Evolutionary conservation across 2,329 filamentous ascomycete genomes (phyloP).

Genomic region (Cordyceps pruinosa): DNA sequence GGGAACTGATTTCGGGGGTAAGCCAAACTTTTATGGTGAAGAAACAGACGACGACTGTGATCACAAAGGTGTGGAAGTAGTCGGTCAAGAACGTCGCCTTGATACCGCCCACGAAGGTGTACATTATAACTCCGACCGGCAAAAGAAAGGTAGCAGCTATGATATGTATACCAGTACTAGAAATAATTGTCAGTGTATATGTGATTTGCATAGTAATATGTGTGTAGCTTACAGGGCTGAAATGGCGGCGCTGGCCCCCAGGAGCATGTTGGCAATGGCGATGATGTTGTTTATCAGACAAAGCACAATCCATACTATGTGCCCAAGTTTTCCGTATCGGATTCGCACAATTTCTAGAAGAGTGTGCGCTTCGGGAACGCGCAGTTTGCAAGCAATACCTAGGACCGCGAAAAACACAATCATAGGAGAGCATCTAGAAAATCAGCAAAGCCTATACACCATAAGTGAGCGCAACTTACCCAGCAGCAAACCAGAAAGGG

Average conservation of each 20-base stretch:
- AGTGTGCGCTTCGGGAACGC: slow-evolving; percentile 48
- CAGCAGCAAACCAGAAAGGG: slow-evolving; percentile 52
- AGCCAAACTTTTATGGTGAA: slow-evolving; percentile 40
- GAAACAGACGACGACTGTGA: slow-evolving; percentile 45
- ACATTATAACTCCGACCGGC: slow-evolving; percentile 31
- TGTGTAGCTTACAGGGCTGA: slow-evolving; percentile 24
- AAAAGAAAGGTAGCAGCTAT: slow-evolving; percentile 42
- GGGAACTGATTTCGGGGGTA: slow-evolving; percentile 39
- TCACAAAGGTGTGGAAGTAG: slow-evolving; percentile 48
- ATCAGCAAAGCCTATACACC: background rate
- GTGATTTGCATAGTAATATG: background rate
- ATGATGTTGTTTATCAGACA: slow-evolving; percentile 49
- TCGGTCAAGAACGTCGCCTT: slow-evolving; percentile 40
- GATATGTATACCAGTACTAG: slow-evolving; percentile 40
- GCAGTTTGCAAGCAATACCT: slow-evolving; percentile 44
- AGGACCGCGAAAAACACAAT: slow-evolving; percentile 48
- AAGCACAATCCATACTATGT: slow-evolving; percentile 45
- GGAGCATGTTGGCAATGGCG: slow-evolving; percentile 45
- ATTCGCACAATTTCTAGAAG: slow-evolving; percentile 47
- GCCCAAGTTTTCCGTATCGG: slow-evolving; percentile 40
- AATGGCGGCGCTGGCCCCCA: slow-evolving; percentile 31
- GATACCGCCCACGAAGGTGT: slow-evolving; percentile 34
- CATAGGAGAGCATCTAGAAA: slow-evolving; percentile 39
- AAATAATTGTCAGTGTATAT: background rate
- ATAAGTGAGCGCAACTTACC: slow-evolving; percentile 20